Base-by-base conservation (phyloP, 192 early-diverging fungal species). In the Mortierella claussenii region DNA sequence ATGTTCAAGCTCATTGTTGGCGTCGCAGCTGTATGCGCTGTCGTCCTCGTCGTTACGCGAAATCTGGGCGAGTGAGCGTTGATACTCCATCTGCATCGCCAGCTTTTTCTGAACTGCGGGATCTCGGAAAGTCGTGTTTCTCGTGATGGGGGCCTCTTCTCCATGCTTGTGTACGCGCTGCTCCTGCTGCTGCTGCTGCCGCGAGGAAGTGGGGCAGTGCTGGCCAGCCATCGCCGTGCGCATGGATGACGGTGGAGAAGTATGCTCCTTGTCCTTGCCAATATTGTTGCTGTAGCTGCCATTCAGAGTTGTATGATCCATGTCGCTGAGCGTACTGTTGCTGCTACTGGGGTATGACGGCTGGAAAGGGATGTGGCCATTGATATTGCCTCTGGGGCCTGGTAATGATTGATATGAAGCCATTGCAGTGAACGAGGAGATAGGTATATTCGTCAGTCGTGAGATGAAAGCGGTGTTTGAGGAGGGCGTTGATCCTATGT, bases 1-100 rank as follows among this genome's bases (percentile, higher is more conserved):
- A n/a, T n/a, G n/a, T n/a, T n/a, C n/a, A n/a, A n/a, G n/a, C n/a
- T n/a, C n/a, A n/a, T 37, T 37, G 21, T 15, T 26, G 9, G 54
- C n/a, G 20, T 17, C 37, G 4, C n/a, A 23, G 23, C 8, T 24
- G 23, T 42, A 15, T 8, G n/a, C 43, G 15, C 30, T 24, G 15
- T 57, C 45, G 17, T 27, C 55, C 2, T 43, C 36, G 21, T 58
- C 46, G 20, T 9, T 11, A 23, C 12, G 31, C 24, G 49, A 30
- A 43, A 60, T 43, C 23, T 42, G 15, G 4, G 62, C 62, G 9
- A 60, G 57, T 15, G 56, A 51, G 10, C 42, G 57, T 50, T 69
- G 67, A 20, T 60, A 69, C 27, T 68, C 62, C 18, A 55, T 36
- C 21, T 65, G 62, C 50, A 33, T 44, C 42, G 62, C 52, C 26